Percentiles rank a stretch among this genome's conserved stretches.
Evolutionary conservation across 129 eudicot genomes (phyloP).

Genomic region (Escallonia rubra): DNA sequence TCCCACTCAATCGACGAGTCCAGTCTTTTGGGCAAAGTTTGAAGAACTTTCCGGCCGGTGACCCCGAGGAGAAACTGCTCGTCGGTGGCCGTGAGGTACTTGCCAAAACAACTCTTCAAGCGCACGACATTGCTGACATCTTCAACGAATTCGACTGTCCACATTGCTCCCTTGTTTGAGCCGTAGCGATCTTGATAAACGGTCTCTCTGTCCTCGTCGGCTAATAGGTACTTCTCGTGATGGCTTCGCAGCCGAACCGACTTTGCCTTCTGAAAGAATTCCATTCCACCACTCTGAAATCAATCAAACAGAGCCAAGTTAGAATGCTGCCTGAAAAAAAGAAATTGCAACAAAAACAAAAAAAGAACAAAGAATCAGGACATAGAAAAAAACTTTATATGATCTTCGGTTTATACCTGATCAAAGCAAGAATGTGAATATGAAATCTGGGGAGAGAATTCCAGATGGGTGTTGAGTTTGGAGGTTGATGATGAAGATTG

Average conservation of each 20-base stretch:
- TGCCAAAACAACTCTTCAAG: conserved; percentile 46
- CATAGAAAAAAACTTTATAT: too few species aligned
- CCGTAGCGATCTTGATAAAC: conserved; percentile 58
- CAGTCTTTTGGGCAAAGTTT: conserved; percentile 29
- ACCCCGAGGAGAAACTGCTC: conserved; percentile 42
- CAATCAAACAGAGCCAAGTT: neutral
- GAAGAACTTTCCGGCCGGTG: conserved; percentile 45
- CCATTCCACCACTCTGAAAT: conserved; percentile 46
- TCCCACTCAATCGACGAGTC: conserved; percentile 68
- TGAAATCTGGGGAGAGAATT: neutral
- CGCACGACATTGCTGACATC: conserved; percentile 42
- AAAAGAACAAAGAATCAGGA: too few species aligned
- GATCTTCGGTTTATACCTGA: too few species aligned
- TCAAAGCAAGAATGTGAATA: neutral
- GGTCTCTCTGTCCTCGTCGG: conserved; percentile 46
- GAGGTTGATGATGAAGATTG: neutral
- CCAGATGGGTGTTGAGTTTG: neutral
- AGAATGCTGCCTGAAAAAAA: neutral
- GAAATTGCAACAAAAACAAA: neutral
- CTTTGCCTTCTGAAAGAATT: conserved; percentile 44
- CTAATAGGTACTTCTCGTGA: conserved; percentile 57
- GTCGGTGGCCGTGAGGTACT: conserved; percentile 54
- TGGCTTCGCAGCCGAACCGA: conserved; percentile 47
- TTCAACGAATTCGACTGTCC: conserved; percentile 56
- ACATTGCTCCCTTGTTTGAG: conserved; percentile 32